Base-by-base conservation (phyloP, 257 asterid genomes). In the Nicotiana obtusifolia region DNA sequence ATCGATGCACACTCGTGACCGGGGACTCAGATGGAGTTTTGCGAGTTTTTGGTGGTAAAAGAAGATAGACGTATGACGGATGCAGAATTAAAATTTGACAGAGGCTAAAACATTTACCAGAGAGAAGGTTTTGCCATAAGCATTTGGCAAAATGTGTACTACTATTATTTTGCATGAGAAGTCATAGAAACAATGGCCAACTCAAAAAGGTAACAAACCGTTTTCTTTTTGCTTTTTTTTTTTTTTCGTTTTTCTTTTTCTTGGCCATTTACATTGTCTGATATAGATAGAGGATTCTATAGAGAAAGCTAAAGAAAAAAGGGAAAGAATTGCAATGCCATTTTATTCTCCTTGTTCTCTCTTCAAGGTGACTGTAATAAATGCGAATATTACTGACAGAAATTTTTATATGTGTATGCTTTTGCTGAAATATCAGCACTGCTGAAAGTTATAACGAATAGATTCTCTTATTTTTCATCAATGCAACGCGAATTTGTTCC, bases 1-100 rank as follows among this genome's bases (percentile, higher is more conserved):
- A 89, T 61, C 82, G 85, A 77, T 95, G 98, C 82, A 90, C 91
- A 35, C 85, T 95, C 62, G 96, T 95, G 80, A 96, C 97, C 22
- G 99, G 97, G 0, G 95, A 93, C 6, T 93, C 98, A 1, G 90
- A 93, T 69, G 99, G 99, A 47, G 92, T 87, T n/a, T 80, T 95
- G 90, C 92, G 88, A 81, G 91, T 92, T 82, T 92, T 93, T 78
- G 84, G 64, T 49, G 97, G 97, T 17, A 82, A 83, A 71, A 86
- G 65, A 76, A 90, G 76, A 47, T 33, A 44, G 37, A 60, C 15
- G 19, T 44, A 14, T n/a, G 33, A 69, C 17, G 17, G 8, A 31
- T 1, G 1, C 52, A 31, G 0, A 60, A 20, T 8, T 60, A 8
- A 11, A 47, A 47, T 47, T 47, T 47, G 4, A 47, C 53, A 47